These are phyloP conservation scores for Mucor plumbeus DNA, from an alignment of 371 early-diverging fungal genomes.

Conservation along the genomic window DNA sequence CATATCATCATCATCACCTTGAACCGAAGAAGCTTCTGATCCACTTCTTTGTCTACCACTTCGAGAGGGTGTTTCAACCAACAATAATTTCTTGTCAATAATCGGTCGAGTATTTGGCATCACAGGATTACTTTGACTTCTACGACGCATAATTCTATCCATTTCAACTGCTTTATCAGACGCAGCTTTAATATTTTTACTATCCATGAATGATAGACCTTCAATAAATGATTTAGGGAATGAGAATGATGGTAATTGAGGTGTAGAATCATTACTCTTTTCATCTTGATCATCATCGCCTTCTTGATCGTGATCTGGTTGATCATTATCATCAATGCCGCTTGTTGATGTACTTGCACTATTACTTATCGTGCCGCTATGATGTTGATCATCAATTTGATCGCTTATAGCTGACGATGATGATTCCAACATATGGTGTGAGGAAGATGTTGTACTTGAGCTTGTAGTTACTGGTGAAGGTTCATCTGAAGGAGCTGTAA, in stretches of 20 bases:
- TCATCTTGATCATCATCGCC: not conserved
- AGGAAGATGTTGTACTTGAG: slow-evolving; percentile 12
- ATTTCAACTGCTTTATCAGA: slow-evolving; percentile 22
- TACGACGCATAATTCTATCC: slow-evolving; percentile 33
- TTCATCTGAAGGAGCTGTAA: slow-evolving; percentile 9
- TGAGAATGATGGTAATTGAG: slow-evolving; percentile 16
- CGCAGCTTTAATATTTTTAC: not conserved
- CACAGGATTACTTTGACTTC: slow-evolving; percentile 41
- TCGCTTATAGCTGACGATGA: slow-evolving; percentile 7
- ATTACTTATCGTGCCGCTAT: slow-evolving; percentile 7
- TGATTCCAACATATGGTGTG: slow-evolving; percentile 10
- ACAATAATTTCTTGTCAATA: slow-evolving; percentile 22
- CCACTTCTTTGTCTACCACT: slow-evolving; percentile 33
- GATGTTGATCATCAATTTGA: not conserved
- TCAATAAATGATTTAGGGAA: slow-evolving; percentile 17
- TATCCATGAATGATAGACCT: slow-evolving; percentile 6
- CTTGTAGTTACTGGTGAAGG: not conserved
- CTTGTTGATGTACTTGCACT: not conserved
- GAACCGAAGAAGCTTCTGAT: slow-evolving; percentile 36
- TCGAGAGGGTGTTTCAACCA: slow-evolving; percentile 13
- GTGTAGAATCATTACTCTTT: not conserved
- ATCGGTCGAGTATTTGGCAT: slow-evolving; percentile 21
- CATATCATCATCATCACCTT: slow-evolving; percentile 42
- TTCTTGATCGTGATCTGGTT: not conserved
- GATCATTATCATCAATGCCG: not conserved